These are phyloP conservation scores for Cryptococcus sp. DNA, from an alignment of 1,284 basidiomycete species.

Conservation along the genomic window DNA sequence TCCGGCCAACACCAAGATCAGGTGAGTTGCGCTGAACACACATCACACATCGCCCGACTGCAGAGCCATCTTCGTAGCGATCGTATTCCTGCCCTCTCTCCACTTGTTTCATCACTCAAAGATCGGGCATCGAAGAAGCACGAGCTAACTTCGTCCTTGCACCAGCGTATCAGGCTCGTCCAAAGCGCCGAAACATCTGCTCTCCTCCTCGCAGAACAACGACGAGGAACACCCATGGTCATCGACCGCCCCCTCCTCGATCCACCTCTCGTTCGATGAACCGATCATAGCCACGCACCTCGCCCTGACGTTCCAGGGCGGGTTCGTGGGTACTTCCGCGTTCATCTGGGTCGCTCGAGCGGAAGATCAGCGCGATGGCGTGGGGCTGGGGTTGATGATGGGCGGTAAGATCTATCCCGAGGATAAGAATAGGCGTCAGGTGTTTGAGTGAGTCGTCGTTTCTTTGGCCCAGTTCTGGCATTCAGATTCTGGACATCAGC, in stretches of 20 bases:
- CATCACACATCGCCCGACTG: too few relatives aligned
- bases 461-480: background rate
- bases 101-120: constrained; percentile 14
- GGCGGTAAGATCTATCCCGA: constrained; percentile 49
- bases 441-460: constrained; percentile 43
- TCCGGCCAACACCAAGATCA: constrained; percentile 20
- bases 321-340: constrained; percentile 47
- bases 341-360: constrained; percentile 34
- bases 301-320: constrained; percentile 53
- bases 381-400: constrained; percentile 35
- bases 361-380: constrained; percentile 16
- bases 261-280: constrained; percentile 42
- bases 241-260: constrained; percentile 37
- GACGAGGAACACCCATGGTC: constrained; percentile 39
- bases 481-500: background rate
- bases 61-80: background rate
- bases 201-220: constrained; percentile 16
- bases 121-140: too few relatives aligned
- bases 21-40: constrained; percentile 17
- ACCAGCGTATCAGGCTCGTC: constrained; percentile 32
- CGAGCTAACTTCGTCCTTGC: constrained; percentile 7
- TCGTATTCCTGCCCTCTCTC: background rate
- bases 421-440: constrained; percentile 49
- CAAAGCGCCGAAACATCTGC: constrained; percentile 24
- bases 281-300: constrained; percentile 42